phyloP scores from a whole-genome alignment of 345 rosid species.

The Lepidium sativum region DNA sequence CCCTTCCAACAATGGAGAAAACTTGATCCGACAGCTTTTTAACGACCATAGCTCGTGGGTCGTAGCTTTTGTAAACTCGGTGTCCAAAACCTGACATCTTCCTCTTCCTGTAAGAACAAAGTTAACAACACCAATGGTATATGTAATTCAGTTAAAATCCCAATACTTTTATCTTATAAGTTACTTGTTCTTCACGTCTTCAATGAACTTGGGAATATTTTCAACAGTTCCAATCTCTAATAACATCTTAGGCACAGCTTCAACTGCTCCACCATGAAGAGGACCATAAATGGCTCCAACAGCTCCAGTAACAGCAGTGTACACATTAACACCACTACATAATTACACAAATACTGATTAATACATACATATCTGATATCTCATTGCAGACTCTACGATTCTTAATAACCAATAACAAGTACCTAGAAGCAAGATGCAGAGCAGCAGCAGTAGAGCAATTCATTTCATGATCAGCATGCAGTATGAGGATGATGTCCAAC shows the following conservation, averaged over 20 bases:
- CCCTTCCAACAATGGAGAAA: slow-evolving; percentile 84
- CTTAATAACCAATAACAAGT: slow-evolving; percentile 3
- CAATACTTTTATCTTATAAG: background rate
- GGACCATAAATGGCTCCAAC: slow-evolving; percentile 91
- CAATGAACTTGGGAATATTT: slow-evolving; percentile 76
- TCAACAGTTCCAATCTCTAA: slow-evolving; percentile 75
- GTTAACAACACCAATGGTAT: background rate
- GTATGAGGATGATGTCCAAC: slow-evolving; percentile 64
- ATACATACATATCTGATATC: background rate
- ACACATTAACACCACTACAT: slow-evolving; percentile 87
- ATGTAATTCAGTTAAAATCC: background rate
- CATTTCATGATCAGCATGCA: slow-evolving; percentile 99
- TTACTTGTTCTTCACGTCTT: slow-evolving; percentile 82
- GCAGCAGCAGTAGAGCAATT: slow-evolving; percentile 94
- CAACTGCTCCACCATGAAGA: slow-evolving; percentile 95
- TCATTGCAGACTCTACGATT: background rate
- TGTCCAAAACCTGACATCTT: slow-evolving; percentile 97
- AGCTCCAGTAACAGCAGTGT: slow-evolving; percentile 88
- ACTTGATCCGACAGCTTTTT: slow-evolving; percentile 85
- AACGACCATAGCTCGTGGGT: slow-evolving; percentile 79
- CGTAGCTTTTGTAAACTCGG: slow-evolving; percentile 89
- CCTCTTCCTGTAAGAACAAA: slow-evolving; percentile 41
- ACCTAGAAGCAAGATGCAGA: slow-evolving; percentile 93
- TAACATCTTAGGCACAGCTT: slow-evolving; percentile 91
- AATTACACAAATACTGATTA: background rate